A percentile compares a stretch with the other conserved stretches of the same genome.
Evolutionary conservation across 2,329 filamentous ascomycete genomes (phyloP).

Genomic region (Plenodomus lindquistii): DNA sequence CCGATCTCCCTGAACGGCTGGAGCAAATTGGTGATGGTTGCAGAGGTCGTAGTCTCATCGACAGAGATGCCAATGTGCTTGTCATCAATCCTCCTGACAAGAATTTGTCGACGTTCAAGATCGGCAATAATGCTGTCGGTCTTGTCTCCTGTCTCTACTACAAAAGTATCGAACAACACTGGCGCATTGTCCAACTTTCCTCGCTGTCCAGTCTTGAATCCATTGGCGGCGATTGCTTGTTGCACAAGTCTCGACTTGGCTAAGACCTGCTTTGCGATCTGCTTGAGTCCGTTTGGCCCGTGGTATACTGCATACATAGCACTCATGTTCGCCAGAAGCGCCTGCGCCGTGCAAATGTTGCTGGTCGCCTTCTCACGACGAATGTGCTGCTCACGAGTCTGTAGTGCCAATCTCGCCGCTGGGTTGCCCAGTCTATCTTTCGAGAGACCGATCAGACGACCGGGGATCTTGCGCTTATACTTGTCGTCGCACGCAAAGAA

Average conservation of each 20-base stretch:
- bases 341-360: slow-evolving; percentile 96
- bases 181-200: slow-evolving; percentile 60
- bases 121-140: slow-evolving; percentile 58
- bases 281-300: slow-evolving; percentile 78
- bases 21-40: slow-evolving; percentile 62
- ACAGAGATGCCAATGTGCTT: slow-evolving; percentile 72
- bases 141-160: slow-evolving; percentile 59
- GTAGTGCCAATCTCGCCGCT: slow-evolving; percentile 81
- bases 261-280: slow-evolving; percentile 79
- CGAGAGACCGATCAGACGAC: slow-evolving; percentile 85
- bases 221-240: slow-evolving; percentile 63
- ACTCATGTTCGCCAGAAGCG: slow-evolving; percentile 91
- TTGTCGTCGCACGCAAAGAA: slow-evolving; percentile 93
- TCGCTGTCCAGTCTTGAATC: slow-evolving; percentile 64
- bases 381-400: slow-evolving; percentile 96
- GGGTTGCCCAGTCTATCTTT: slow-evolving; percentile 84
- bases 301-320: slow-evolving; percentile 95
- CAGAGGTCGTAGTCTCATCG: slow-evolving; percentile 70
- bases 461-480: slow-evolving; percentile 92
- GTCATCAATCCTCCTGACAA: slow-evolving; percentile 65
- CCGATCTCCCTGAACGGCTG: slow-evolving; percentile 57
- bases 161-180: slow-evolving; percentile 79
- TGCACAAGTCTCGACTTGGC: slow-evolving; percentile 72
- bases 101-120: slow-evolving; percentile 58
- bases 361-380: slow-evolving; percentile 94